Conservation (phyloP, 2,329 filamentous ascomycete genomes). For the Talaromyces marneffei region DNA sequence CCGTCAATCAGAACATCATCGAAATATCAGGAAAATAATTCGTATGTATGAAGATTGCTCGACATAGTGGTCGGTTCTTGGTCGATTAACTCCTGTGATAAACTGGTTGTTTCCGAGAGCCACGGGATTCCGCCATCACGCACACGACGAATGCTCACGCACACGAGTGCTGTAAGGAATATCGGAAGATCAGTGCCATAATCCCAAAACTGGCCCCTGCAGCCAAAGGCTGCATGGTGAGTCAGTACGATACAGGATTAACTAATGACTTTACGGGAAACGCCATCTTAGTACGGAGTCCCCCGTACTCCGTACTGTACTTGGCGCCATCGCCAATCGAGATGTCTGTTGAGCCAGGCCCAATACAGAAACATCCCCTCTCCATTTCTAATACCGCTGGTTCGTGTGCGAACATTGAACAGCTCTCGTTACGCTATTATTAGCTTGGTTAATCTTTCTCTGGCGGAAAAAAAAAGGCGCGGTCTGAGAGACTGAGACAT, state of each 20-base stretch:
- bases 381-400: background rate
- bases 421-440: background rate
- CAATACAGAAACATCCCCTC: background rate
- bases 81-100: background rate
- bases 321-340: constrained; percentile 1
- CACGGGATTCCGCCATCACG: background rate
- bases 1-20: background rate
- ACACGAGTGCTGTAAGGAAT: background rate
- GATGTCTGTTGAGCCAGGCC: background rate
- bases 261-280: background rate
- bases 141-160: background rate
- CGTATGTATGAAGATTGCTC: background rate
- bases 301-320: background rate
- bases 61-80: background rate
- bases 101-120: background rate
- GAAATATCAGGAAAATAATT: background rate
- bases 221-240: background rate
- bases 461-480: background rate
- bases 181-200: background rate
- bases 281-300: background rate
- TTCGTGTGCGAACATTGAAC: background rate
- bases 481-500: constrained; percentile 7
- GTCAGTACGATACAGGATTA: background rate
- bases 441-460: background rate
- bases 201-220: background rate